Conservation (phyloP, 306 rosid genomes). For the Quercus mongolica region DNA sequence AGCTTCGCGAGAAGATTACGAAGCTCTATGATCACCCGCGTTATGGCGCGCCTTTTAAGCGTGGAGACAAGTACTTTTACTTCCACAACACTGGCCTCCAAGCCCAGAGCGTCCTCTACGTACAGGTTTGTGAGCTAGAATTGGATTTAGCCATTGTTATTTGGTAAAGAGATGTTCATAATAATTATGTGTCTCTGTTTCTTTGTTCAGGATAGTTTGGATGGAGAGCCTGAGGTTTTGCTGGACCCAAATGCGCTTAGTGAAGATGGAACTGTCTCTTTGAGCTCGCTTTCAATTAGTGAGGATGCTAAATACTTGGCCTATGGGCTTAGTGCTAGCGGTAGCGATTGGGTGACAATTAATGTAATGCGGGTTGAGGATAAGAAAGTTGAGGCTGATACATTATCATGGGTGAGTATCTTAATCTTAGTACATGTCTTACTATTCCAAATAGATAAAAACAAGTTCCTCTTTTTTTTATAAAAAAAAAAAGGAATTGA, state of each 20-base stretch:
- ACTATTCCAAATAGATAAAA: not conserved
- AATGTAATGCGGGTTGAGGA: slow-evolving; percentile 62
- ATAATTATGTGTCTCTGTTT: not conserved
- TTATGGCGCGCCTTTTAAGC: slow-evolving; percentile 57
- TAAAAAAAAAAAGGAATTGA: no score
- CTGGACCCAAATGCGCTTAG: slow-evolving; percentile 84
- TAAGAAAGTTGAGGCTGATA: slow-evolving; percentile 43
- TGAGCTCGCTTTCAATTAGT: slow-evolving; percentile 48
- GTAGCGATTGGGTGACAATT: slow-evolving; percentile 86
- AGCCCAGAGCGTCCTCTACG: slow-evolving; percentile 64
- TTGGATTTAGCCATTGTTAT: not conserved
- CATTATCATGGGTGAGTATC: slow-evolving; percentile 79
- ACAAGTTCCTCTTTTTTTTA: no score
- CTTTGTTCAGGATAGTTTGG: slow-evolving; percentile 53
- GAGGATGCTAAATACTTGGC: slow-evolving; percentile 76
- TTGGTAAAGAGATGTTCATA: not conserved
- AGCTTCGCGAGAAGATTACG: slow-evolving; percentile 56
- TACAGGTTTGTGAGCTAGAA: slow-evolving; percentile 56
- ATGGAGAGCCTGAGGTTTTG: slow-evolving; percentile 59
- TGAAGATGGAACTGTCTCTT: slow-evolving; percentile 75
- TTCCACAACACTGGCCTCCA: slow-evolving; percentile 90
- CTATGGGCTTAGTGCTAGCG: slow-evolving; percentile 83
- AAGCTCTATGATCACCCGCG: slow-evolving; percentile 87
- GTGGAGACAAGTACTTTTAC: slow-evolving; percentile 64
- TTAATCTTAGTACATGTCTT: not conserved